Base-by-base conservation (phyloP, 176 grass and related monocot species). In the Rhynchospora tenuis region DNA sequence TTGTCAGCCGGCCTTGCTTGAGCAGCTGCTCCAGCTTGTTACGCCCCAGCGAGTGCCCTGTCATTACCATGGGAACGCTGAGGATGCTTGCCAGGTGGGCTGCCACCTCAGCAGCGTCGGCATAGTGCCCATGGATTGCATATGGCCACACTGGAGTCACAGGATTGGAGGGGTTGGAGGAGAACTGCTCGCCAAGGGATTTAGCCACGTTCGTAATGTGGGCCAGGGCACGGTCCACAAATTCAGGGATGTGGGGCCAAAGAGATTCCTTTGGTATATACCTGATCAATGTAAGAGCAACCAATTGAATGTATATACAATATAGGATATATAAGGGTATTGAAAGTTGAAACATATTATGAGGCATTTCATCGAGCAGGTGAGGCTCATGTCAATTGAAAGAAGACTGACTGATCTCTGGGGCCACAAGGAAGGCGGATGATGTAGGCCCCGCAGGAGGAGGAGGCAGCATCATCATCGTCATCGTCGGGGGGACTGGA, bases 11-110 rank as follows among this genome's bases (percentile, higher is more conserved):
- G 3, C 91, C 95, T 20, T 84, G 82, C 90, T 86, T 87, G 0
- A 98, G 86, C 46, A 98, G 89, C 89, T 98, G 95, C 70, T 98
- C 95, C 78, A 98, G 91, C 86, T 98, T 98, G 87, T 98, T 98
- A 10, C 95, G 92, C 0, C 95, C 95, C 84, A 98, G 71, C 3
- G 95, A 98, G 73, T 98, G 95, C 17, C 95, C 95, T 45, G 95
- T 98, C 95, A 95, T 95, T 3, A 91, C 95, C 95, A 95, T 95
- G 0, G 95, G 95, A 71, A 90, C 95, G 61, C 88, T 91, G 10
- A 98, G 82, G 66, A 90, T 85, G 45, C 86, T 88, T 1, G 92
- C 90, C 58, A 98, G 59, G 60, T 84, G 80, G 29, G 90, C 88
- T 9, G 95, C 95, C 72, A 73, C 90, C 90, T 98, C 95, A 33